These are phyloP conservation scores for Erodium chrysanthum DNA, from an alignment of 441 rosid genomes.

Conservation along the genomic window DNA sequence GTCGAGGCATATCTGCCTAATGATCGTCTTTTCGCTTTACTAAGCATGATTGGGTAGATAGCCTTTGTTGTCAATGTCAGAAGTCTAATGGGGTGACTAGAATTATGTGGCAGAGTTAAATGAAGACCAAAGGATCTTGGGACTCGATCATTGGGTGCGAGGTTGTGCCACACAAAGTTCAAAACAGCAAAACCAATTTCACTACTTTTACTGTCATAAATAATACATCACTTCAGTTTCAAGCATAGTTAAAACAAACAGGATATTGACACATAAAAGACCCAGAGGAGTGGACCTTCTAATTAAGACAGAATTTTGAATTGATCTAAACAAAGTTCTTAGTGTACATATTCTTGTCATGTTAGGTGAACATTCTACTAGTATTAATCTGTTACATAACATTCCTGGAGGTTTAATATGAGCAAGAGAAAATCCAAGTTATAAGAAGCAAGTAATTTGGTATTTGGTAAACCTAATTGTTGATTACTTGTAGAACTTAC, in stretches of 20 bases:
- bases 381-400: neutral
- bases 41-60: neutral
- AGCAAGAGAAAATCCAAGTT: neutral
- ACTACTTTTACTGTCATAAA: neutral
- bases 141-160: neutral
- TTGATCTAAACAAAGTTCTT: neutral
- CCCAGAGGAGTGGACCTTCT: neutral
- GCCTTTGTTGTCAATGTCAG: neutral
- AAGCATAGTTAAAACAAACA: neutral
- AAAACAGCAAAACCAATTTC: neutral
- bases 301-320: neutral
- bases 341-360: neutral
- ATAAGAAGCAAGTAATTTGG: neutral
- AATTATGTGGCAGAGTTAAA: neutral
- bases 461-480: neutral
- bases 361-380: neutral
- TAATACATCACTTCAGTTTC: neutral
- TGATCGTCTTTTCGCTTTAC: neutral
- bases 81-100: neutral
- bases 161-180: neutral
- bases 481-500: too few relatives aligned
- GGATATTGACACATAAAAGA: neutral
- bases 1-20: neutral
- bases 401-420: neutral
- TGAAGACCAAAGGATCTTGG: neutral